Evolutionary conservation across 495 filamentous ascomycete species (phyloP).

Genomic region (Lasiosphaeria miniovina): DNA sequence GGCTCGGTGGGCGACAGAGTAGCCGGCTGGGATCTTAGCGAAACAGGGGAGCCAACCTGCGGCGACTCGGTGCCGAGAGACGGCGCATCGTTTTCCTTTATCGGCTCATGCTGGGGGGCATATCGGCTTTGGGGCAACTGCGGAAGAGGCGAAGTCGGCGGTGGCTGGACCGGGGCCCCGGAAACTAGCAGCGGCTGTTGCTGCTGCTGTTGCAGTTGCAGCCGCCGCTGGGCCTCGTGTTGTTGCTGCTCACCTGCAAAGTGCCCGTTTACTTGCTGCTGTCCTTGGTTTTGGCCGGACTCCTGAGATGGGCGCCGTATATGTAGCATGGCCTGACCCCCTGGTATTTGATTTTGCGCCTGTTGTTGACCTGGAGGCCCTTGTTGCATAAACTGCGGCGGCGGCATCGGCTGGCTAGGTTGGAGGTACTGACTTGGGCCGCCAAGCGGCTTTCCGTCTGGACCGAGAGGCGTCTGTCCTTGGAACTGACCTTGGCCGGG

Average conservation of each 20-base stretch:
- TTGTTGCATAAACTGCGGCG: constrained; percentile 9
- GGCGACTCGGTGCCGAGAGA: constrained; percentile 13
- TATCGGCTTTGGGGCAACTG: constrained; percentile 13
- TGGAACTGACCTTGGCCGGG: constrained; percentile 15
- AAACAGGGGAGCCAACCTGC: constrained; percentile 22
- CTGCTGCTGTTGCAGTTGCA: not conserved
- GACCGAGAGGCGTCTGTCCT: constrained; percentile 22
- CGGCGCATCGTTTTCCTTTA: constrained; percentile 9
- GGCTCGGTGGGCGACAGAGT: constrained; percentile 17
- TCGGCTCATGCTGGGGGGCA: constrained; percentile 13
- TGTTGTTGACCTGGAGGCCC: constrained; percentile 9
- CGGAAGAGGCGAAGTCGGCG: not conserved
- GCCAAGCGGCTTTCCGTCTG: constrained; percentile 22
- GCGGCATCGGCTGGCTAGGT: constrained; percentile 13
- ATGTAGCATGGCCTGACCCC: constrained; percentile 4
- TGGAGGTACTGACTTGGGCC: constrained; percentile 2
- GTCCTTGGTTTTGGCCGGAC: not conserved
- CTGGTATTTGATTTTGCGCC: constrained; percentile 1
- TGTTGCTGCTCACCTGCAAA: not conserved
- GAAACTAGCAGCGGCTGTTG: constrained; percentile 15
- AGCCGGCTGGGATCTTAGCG: constrained; percentile 22
- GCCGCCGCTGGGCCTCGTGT: too few species aligned
- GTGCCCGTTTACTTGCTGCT: constrained; percentile 4
- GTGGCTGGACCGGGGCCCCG: not conserved
- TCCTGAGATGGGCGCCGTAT: constrained; percentile 1